A percentile compares a stretch with the other conserved stretches of the same genome.
Conservation (phyloP, 2,329 filamentous ascomycete genomes). For the Arthrobotrys pseudoclavata region DNA sequence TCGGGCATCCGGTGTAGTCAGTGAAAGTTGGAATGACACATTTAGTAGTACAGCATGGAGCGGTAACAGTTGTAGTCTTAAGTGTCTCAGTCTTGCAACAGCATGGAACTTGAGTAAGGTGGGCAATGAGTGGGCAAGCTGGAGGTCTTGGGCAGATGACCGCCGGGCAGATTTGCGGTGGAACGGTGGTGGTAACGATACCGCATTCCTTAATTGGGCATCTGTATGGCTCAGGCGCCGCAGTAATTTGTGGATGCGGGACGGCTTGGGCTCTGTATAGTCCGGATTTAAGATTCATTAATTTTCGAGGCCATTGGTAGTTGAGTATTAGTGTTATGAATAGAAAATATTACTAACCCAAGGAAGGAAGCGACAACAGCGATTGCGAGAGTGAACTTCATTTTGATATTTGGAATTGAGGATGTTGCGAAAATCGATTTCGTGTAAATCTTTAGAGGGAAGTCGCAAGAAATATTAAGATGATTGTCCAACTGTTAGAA, state of each 20-base stretch:
- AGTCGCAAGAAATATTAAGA: background rate
- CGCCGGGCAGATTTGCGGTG: conserved; percentile 33
- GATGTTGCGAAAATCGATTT: background rate
- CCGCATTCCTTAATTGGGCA: conserved; percentile 29
- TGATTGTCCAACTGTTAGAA: background rate
- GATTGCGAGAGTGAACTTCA: conserved; percentile 56
- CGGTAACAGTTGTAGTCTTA: conserved; percentile 30
- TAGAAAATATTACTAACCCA: conserved; percentile 23
- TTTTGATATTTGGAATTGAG: conserved; percentile 28
- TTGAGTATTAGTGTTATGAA: background rate
- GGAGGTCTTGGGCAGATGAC: conserved; percentile 30
- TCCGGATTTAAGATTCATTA: background rate
- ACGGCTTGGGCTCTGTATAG: conserved; percentile 44
- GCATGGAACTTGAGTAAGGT: conserved; percentile 42
- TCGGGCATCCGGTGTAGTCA: conserved; percentile 43
- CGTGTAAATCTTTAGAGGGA: background rate
- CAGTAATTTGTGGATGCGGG: conserved; percentile 44
- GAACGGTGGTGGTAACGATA: conserved; percentile 17
- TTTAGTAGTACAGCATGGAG: conserved; percentile 49
- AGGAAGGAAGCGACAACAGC: conserved; percentile 41
- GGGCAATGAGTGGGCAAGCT: conserved; percentile 39
- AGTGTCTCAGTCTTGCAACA: conserved; percentile 33
- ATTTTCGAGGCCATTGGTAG: background rate
- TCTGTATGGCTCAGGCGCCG: conserved; percentile 21
- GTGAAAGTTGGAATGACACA: conserved; percentile 46